These are phyloP conservation scores for Huntiella omanensis DNA, from an alignment of 2,329 filamentous ascomycete species.

Conservation along the genomic window DNA sequence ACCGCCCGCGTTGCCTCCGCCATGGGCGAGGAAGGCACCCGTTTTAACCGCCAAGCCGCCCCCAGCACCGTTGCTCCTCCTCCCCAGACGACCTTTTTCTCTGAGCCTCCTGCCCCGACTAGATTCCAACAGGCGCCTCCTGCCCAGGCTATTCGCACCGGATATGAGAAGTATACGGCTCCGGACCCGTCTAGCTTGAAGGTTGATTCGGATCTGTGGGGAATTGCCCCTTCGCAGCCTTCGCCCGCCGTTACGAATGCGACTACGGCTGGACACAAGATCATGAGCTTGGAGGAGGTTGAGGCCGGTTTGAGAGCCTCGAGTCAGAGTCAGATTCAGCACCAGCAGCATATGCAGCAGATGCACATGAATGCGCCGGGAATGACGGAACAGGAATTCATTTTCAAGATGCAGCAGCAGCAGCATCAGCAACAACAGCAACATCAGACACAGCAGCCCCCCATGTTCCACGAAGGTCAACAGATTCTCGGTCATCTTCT, in stretches of 20 bases:
- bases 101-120: constrained; percentile 12
- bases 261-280: constrained; percentile 37
- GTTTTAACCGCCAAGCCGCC: constrained; percentile 53
- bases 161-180: constrained; percentile 83
- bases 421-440: constrained; percentile 9
- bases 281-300: constrained; percentile 93
- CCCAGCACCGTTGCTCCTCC: constrained; percentile 20
- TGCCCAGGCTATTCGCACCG: constrained; percentile 49
- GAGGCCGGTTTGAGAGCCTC: constrained; percentile 66
- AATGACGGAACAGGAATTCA: constrained; percentile 10
- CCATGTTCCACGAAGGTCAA: constrained; percentile 17
- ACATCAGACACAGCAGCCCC: constrained; percentile 12
- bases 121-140: constrained; percentile 13
- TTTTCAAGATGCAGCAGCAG: constrained; percentile 17
- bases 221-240: constrained; percentile 40
- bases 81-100: constrained; percentile 12
- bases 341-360: constrained; percentile 5
- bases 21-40: constrained; percentile 78
- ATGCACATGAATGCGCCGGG: constrained; percentile 5
- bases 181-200: constrained; percentile 74
- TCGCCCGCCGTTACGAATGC: constrained; percentile 18
- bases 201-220: constrained; percentile 88
- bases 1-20: constrained; percentile 74
- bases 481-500: constrained; percentile 24
- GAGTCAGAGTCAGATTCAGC: constrained; percentile 22